A percentile compares a stretch with the other conserved stretches of the same genome.
Conservation (phyloP, 2,329 filamentous ascomycete species). For the Elsinoe ampelina region DNA sequence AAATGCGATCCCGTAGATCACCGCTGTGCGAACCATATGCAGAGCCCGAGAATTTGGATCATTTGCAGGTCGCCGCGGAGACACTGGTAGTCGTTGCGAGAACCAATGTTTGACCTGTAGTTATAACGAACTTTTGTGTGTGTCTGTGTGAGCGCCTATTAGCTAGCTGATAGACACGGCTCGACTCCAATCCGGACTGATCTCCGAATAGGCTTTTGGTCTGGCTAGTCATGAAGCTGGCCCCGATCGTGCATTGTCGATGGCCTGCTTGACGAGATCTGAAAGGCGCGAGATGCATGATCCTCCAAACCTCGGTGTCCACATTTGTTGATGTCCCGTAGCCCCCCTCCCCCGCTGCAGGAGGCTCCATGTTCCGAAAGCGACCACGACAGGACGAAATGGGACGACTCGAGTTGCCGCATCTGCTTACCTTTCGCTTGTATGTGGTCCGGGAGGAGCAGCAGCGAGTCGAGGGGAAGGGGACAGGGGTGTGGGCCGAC, state of each 20-base stretch:
- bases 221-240: not conserved
- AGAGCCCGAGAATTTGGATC: slow-evolving; percentile 10
- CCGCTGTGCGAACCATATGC: slow-evolving; percentile 8
- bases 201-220: not conserved
- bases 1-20: slow-evolving; percentile 5
- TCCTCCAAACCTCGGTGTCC: not conserved
- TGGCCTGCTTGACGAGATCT: slow-evolving; percentile 2
- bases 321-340: not conserved
- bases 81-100: not conserved
- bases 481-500: not conserved
- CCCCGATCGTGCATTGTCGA: not conserved
- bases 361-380: not conserved
- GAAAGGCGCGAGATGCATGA: not conserved
- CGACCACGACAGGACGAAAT: slow-evolving; percentile 2
- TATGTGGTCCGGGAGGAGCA: not conserved
- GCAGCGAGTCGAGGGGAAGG: slow-evolving; percentile 9
- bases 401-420: slow-evolving; percentile 9
- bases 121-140: not conserved
- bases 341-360: slow-evolving; percentile 1
- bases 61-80: not conserved
- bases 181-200: not conserved
- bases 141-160: not conserved
- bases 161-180: not conserved
- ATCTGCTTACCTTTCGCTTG: slow-evolving; percentile 4
- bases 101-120: slow-evolving; percentile 6